Evolutionary conservation across 257 asterid genomes (phyloP), one percentile per base, ranked within the genome.

Genomic region (Capsicum rhomboideum): DNA sequence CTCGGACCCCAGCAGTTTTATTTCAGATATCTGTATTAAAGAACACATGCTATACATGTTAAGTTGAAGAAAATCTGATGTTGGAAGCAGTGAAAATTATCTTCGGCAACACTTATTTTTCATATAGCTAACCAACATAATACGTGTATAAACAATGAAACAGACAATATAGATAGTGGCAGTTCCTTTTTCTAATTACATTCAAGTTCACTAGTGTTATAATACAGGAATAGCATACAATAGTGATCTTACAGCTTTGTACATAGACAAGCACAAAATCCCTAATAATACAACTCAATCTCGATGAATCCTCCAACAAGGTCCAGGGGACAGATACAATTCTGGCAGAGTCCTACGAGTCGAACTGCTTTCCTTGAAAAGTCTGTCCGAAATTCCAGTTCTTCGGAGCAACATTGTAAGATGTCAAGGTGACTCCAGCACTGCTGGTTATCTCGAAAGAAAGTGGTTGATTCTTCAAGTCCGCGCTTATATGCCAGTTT

Each of bases 381-480:
- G 97, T 84, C 79, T 93, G 94, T 28, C 97, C 97, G 37, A 87
- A 91, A 10, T 87, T 93, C 98, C 97, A 93, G 74, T 86, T 86
- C 79, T 83, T 88, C 4, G 93, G 91, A 3, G 94, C 94, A 10
- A 91, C 97, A 37, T 50, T 85, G 88, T 83, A 90, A 8, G 92
- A 88, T 3, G 90, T 85, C 1, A 90, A 29, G 6, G 90, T 88
- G 1, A 83, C 88, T 0, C 93, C 94, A 82, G 92, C 94, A 37
- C 95, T 88, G 84, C 89, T 85, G 28, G 91, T 91, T 3, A 95
- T 84, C 87, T 92, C 93, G 46, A 95, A 93, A 77, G 94, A 89
- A 5, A 95, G 89, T 0, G 96, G 89, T 82, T 92, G 98, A 6
- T 84, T 87, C 88, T 86, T 89, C 89, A 93, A 82, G 83, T 89